These are phyloP conservation scores for Aureobasidium sp. DNA, from an alignment of 2,329 filamentous ascomycete genomes.

Conservation along the genomic window DNA sequence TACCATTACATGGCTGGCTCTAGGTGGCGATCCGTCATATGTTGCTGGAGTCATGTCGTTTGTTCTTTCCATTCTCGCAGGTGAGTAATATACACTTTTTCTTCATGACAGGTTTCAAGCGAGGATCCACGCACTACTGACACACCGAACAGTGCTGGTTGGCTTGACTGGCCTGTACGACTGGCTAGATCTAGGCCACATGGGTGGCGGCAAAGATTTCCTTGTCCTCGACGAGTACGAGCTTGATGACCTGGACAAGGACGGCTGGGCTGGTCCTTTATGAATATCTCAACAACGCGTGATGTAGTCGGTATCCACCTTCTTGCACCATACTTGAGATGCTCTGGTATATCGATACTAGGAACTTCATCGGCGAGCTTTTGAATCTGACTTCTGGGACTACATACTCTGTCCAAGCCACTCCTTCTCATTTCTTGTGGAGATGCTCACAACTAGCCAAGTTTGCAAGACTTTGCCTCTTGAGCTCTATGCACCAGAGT, in stretches of 20 bases:
- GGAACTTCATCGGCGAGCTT: too few relatives aligned
- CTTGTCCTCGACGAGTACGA: neutral
- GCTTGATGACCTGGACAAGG: neutral
- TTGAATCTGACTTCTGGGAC: too few relatives aligned
- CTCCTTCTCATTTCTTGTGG: too few relatives aligned
- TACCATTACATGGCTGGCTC: neutral
- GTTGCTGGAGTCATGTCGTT: constrained; percentile 10
- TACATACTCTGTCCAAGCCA: too few relatives aligned
- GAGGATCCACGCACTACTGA: neutral
- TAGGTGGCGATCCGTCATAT: neutral
- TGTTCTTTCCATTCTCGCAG: neutral
- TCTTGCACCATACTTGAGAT: too few relatives aligned
- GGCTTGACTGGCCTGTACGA: constrained; percentile 4
- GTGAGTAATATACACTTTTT: neutral
- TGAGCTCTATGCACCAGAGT: too few relatives aligned
- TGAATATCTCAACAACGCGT: neutral
- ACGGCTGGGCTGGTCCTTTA: neutral
- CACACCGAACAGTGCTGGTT: neutral
- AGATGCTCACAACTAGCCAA: too few relatives aligned
- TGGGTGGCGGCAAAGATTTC: constrained; percentile 8
- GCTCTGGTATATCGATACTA: too few relatives aligned
- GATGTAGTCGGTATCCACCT: neutral
- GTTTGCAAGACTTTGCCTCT: too few relatives aligned
- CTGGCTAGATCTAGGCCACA: constrained; percentile 7
- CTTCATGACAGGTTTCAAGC: too few relatives aligned